These are phyloP conservation scores for Sporothrix sp. DNA, from an alignment of 2,329 filamentous ascomycete genomes.

Conservation along the genomic window DNA sequence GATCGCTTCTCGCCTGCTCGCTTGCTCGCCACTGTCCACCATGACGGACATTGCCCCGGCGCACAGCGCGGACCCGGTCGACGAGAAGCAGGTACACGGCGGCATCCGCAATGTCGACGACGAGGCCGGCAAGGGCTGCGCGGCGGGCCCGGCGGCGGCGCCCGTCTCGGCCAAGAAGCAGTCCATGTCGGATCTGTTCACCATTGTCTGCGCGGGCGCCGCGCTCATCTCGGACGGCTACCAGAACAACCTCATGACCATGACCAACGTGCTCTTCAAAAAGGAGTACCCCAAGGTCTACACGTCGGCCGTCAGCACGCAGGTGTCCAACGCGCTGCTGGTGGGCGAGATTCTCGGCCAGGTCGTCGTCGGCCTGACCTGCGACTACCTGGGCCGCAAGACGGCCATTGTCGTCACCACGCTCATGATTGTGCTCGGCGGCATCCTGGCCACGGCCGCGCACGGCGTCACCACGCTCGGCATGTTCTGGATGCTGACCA, in stretches of 20 bases:
- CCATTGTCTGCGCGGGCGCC: constrained; percentile 19
- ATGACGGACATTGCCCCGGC: constrained; percentile 4
- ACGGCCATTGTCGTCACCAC: constrained; percentile 40
- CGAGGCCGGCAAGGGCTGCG: background rate
- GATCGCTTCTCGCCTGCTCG: too few species aligned
- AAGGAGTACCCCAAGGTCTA: constrained; percentile 25
- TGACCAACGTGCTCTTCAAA: constrained; percentile 25
- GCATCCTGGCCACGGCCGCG: constrained; percentile 37
- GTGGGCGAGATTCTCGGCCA: constrained; percentile 48
- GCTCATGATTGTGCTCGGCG: constrained; percentile 32
- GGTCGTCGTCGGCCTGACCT: constrained; percentile 41
- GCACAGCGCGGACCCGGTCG: background rate
- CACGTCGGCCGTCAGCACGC: constrained; percentile 27
- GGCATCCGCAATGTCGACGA: background rate
- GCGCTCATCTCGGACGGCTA: constrained; percentile 26
- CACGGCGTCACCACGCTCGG: constrained; percentile 30
- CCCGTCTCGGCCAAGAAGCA: constrained; percentile 8
- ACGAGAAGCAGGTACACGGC: constrained; percentile 1
- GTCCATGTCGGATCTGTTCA: constrained; percentile 13
- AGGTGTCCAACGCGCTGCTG: constrained; percentile 43
- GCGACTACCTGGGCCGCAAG: constrained; percentile 40
- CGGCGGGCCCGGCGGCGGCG: background rate
- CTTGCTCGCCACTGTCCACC: background rate
- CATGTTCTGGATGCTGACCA: constrained; percentile 42
- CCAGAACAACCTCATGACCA: constrained; percentile 27